phyloP scores from a whole-genome alignment of 2,329 filamentous ascomycete species.

The Teratosphaeria nubilosa region DNA sequence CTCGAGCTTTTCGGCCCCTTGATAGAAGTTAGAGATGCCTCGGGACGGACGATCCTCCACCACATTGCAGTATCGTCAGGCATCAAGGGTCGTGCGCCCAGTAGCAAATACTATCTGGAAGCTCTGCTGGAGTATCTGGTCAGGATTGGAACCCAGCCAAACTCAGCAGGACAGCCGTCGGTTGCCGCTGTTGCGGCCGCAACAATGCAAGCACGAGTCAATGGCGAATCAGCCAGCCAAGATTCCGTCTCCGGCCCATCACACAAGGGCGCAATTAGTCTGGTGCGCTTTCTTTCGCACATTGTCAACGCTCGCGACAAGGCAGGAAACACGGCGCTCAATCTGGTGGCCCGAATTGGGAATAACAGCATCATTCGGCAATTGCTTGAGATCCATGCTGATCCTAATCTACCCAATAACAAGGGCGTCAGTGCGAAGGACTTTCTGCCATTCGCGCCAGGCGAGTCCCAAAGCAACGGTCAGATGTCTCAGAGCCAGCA shows the following conservation, averaged over 20 bases:
- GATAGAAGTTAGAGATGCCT: slow-evolving; percentile 81
- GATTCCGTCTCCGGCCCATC: slow-evolving; percentile 13
- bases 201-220: slow-evolving; percentile 12
- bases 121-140: slow-evolving; percentile 91
- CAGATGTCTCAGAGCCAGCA: slow-evolving; percentile 12
- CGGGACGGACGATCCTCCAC: slow-evolving; percentile 84
- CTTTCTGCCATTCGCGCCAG: slow-evolving; percentile 47
- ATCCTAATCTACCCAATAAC: slow-evolving; percentile 83
- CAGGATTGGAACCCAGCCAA: slow-evolving; percentile 47
- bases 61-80: slow-evolving; percentile 95
- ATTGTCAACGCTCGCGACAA: slow-evolving; percentile 95
- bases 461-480: slow-evolving; percentile 9
- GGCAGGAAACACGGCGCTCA: slow-evolving; percentile 86
- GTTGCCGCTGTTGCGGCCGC: slow-evolving; percentile 23
- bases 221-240: slow-evolving; percentile 19
- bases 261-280: slow-evolving; percentile 59
- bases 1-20: slow-evolving; percentile 81
- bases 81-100: slow-evolving; percentile 82
- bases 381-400: slow-evolving; percentile 84
- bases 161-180: slow-evolving; percentile 46
- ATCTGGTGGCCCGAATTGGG: slow-evolving; percentile 84
- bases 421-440: slow-evolving; percentile 84
- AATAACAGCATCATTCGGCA: slow-evolving; percentile 96
- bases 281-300: slow-evolving; percentile 90
- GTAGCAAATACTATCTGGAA: slow-evolving; percentile 92